These are phyloP conservation scores for Trichoderma asperellum DNA, from an alignment of 2,329 filamentous ascomycete genomes.

Conservation along the genomic window DNA sequence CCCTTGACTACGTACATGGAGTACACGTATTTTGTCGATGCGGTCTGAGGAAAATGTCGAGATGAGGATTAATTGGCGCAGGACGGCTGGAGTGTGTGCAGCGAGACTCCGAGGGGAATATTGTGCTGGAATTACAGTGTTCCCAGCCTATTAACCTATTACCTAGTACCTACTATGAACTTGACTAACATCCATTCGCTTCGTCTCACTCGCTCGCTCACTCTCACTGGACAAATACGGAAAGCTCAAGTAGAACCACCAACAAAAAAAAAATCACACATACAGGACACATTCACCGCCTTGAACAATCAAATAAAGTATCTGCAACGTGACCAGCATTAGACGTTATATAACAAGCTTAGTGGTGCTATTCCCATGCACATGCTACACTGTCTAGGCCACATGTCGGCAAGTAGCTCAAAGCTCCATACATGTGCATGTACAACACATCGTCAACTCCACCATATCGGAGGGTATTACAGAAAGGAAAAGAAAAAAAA, in stretches of 20 bases:
- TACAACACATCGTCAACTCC: slow-evolving; percentile 25
- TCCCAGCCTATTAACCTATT: not conserved
- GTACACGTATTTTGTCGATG: not conserved
- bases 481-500: not conserved
- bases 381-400: not conserved
- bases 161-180: no score
- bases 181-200: no score
- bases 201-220: not conserved
- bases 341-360: not conserved
- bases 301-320: no score
- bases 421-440: slow-evolving; percentile 21
- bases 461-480: not conserved
- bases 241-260: not conserved
- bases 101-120: not conserved
- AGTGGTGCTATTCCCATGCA: not conserved
- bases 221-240: not conserved
- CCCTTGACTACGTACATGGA: not conserved
- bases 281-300: not conserved
- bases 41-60: not conserved
- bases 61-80: not conserved
- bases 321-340: not conserved
- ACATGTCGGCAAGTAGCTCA: not conserved
- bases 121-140: not conserved
- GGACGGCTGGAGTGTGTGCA: slow-evolving; percentile 7
- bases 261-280: not conserved